phyloP scores from a whole-genome alignment of 2,329 filamentous ascomycete species.

The Paecilomyces sp. region DNA sequence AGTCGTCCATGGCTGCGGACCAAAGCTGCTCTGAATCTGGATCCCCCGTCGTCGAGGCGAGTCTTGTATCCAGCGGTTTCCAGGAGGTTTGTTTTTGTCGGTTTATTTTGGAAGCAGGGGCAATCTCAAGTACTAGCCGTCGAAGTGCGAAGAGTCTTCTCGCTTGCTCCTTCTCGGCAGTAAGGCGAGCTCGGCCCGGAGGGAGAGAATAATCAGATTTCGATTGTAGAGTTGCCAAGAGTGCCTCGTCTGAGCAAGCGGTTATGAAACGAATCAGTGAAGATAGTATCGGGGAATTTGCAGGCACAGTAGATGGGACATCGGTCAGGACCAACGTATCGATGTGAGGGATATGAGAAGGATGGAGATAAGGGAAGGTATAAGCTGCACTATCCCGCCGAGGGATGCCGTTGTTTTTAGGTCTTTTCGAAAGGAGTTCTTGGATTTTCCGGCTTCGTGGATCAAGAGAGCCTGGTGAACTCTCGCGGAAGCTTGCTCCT shows the following conservation, averaged over 20 bases:
- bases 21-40: slow-evolving; percentile 53
- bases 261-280: slow-evolving; percentile 49
- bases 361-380: slow-evolving; percentile 40
- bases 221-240: slow-evolving; percentile 47
- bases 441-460: slow-evolving; percentile 26
- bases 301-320: slow-evolving; percentile 41
- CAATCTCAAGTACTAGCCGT: slow-evolving; percentile 51
- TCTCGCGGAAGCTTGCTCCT: slow-evolving; percentile 4
- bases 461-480: slow-evolving; percentile 15
- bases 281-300: slow-evolving; percentile 34
- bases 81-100: slow-evolving; percentile 19
- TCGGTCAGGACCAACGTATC: slow-evolving; percentile 51
- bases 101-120: slow-evolving; percentile 19
- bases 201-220: slow-evolving; percentile 52
- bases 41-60: slow-evolving; percentile 53
- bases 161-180: slow-evolving; percentile 43
- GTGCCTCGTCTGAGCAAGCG: slow-evolving; percentile 49
- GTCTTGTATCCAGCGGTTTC: slow-evolving; percentile 39
- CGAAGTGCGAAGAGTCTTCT: slow-evolving; percentile 48
- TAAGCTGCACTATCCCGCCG: slow-evolving; percentile 19
- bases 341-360: slow-evolving; percentile 48
- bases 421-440: slow-evolving; percentile 31
- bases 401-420: slow-evolving; percentile 21
- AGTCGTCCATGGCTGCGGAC: slow-evolving; percentile 53
- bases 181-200: slow-evolving; percentile 46